Evolutionary conservation across 495 filamentous ascomycete genomes (phyloP), one percentile per base, ranked within the genome.

Genomic region (Aspergillus wentii): DNA sequence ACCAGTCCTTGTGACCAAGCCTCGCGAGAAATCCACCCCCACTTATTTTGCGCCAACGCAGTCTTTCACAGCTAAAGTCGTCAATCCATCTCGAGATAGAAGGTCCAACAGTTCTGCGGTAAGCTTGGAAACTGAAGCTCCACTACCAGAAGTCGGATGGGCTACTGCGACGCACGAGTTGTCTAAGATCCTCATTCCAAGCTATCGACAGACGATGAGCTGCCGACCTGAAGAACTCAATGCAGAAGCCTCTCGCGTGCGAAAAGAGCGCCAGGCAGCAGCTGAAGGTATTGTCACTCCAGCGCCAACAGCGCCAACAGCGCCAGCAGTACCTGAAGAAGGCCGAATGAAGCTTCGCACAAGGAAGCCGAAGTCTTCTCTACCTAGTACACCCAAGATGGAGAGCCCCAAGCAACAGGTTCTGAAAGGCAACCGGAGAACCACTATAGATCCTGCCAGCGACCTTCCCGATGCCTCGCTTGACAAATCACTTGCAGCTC

Each of bases 131-230:
- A 41, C 74, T 40, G 73, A 52, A n/a, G 78, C 81, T 3, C 80
- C 85, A 17, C 72, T 83, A 1, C 85, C 87, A 5, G 81, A 88
- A 17, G 82, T 96, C 0, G 69, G 79, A 27, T 97, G 94, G 92
- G 80, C 83, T 1, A 77, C 81, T 27, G 88, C 88, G 10, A 71
- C 88, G 0, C 72, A 81, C 49, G 90, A 95, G 52, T 57, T 96
- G 11, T 85, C 78, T 49, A 90, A 87, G 54, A 58, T 89, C 4
- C 75, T 97, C 17, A 84, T 95, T 33, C 92, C 92, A 1, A 64
- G 61, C 8, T 65, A 79, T 45, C 72, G 86, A 8, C 76, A 86
- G 56, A 86, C 80, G 0, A 69, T 58, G 17, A 94, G 87, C 60
- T 87, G 71, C 51, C 80, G 65, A n/a, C 69, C 74, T 5, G 81